A percentile compares a stretch with the other conserved stretches of the same genome.
These are phyloP conservation scores for Malus sylvestris DNA, from an alignment of 306 rosid genomes.

Conservation along the genomic window DNA sequence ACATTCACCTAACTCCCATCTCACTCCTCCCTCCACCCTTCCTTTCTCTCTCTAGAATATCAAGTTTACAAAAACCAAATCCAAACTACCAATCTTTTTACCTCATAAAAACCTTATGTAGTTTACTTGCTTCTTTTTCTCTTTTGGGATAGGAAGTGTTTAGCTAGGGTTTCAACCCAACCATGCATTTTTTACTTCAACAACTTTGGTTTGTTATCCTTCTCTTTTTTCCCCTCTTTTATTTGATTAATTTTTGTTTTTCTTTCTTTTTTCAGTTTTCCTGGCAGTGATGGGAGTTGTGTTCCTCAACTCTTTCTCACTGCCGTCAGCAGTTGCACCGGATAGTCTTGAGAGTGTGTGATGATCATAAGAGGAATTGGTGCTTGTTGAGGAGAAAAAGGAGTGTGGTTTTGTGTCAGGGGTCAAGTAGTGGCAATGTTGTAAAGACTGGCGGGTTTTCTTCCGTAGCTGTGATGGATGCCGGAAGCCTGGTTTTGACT, in stretches of 20 bases:
- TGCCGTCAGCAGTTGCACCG: conserved; percentile 21
- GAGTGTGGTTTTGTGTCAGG: conserved; percentile 44
- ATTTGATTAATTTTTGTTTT: neutral
- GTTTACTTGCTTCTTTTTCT: conserved; percentile 44
- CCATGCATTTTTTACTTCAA: conserved; percentile 31
- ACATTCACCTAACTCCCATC: conserved; percentile 58
- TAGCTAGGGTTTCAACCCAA: conserved; percentile 44
- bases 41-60: neutral
- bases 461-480: conserved; percentile 44
- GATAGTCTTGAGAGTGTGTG: conserved; percentile 16
- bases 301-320: conserved; percentile 39
- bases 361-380: conserved; percentile 19
- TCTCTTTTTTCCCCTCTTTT: conserved; percentile 1
- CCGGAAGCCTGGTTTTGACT: conserved; percentile 63
- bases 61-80: neutral
- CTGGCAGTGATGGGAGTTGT: conserved; percentile 52
- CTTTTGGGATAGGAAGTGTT: conserved; percentile 28
- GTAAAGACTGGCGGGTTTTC: conserved; percentile 39
- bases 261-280: neutral
- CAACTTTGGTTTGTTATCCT: conserved; percentile 12
- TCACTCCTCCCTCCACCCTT: conserved; percentile 30
- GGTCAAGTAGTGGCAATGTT: conserved; percentile 42
- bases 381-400: conserved; percentile 32
- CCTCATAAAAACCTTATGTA: conserved; percentile 32
- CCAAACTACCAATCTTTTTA: conserved; percentile 30